Evolutionary conservation across 2,329 filamentous ascomycete genomes (phyloP), one percentile per base, ranked within the genome.

Genomic region (Alternaria atra): DNA sequence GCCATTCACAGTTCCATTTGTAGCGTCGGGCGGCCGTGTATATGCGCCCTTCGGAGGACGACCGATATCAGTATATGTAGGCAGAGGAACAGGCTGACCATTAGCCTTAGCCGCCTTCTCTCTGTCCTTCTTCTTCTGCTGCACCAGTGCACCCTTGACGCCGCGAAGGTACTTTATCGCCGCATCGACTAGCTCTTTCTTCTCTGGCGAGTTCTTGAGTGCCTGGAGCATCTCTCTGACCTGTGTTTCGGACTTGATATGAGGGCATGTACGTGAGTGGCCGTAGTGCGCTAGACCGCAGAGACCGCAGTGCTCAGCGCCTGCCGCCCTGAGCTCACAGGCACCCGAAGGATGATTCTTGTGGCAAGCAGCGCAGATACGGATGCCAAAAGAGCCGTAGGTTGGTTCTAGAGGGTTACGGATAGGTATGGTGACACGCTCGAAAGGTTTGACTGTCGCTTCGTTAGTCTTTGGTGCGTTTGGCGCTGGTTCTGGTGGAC

Each of bases 251-350:
- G 87, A 87, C 55, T 81, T 81, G 52, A 92, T 82, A 71, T 89
- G 86, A 13, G 88, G 86, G 70, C 90, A 92, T 8, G 82, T 84
- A 32, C 85, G 82, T 1, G 78, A 76, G 54, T 81, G 73, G 3
- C 87, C 88, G 23, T 87, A 82, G 15, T 88, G 88, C 63, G 90
- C 91, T 6, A 91, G 81, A 1, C 77, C 77, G 72, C 90, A 92
- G 60, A 91, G 82, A 6, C 84, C 84, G 74, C 90, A 92, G 66
- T 84, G 78, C 68, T 90, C 88, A 2, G 84, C 80, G 2, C 87
- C 86, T 8, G 85, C 84, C 5, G 82, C 65, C 72, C 88, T 89
- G 32, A 90, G 78, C 9, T 85, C 85, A 70, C 89, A 91, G 42
- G 82, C 81, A n/a, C 88, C 89, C 12, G 79, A 72, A 1, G 80